Percentiles rank a stretch among this genome's conserved stretches.
phyloP scores from a whole-genome alignment of 495 filamentous ascomycete genomes.

The Talaromyces nanjingensis region DNA sequence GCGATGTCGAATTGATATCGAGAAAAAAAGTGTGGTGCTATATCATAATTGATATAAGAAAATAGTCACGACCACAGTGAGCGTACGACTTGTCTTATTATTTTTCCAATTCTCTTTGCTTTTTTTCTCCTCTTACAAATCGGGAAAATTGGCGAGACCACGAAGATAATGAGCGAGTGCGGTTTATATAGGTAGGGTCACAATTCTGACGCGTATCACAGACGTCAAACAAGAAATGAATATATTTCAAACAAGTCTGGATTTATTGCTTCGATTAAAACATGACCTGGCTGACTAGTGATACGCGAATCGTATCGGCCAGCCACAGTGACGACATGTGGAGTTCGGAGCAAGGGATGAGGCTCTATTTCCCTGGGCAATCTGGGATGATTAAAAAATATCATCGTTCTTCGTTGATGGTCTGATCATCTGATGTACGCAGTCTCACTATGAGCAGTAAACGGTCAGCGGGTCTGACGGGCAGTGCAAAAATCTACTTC shows the following conservation, averaged over 20 bases:
- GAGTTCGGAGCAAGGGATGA: constrained; percentile 2
- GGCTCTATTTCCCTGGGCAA: neutral
- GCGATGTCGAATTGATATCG: neutral
- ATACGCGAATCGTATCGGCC: neutral
- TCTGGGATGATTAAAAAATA: neutral
- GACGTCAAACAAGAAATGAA: neutral
- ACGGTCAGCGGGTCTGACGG: constrained; percentile 57
- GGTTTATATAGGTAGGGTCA: neutral
- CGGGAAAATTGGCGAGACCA: neutral
- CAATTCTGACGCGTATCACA: neutral
- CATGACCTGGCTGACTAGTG: neutral
- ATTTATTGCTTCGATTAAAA: neutral
- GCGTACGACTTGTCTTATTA: neutral
- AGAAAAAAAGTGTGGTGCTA: neutral
- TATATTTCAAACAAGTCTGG: neutral
- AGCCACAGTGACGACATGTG: constrained; percentile 5
- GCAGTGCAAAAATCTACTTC: constrained; percentile 52
- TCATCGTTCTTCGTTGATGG: neutral
- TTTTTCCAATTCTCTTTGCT: neutral
- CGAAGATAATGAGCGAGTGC: neutral
- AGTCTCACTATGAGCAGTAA: neutral
- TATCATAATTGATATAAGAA: neutral
- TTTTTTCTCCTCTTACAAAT: neutral
- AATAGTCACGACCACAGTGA: neutral
- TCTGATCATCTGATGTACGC: neutral